phyloP scores from a whole-genome alignment of 1,139 yeast genomes.

The Arxiozyma slooffiae region DNA sequence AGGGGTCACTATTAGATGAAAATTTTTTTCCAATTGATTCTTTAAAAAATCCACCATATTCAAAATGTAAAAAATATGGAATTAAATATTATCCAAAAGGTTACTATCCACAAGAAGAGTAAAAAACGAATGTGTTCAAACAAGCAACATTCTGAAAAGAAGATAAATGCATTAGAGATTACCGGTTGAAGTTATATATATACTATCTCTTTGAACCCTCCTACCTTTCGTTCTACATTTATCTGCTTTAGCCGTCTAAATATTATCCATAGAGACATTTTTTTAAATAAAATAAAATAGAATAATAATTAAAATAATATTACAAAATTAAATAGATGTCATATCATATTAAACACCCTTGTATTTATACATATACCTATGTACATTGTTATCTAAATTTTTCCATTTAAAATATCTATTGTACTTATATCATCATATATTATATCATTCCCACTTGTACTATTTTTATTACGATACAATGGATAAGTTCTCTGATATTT shows the following conservation, averaged over 20 bases:
- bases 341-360: neutral
- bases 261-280: too few species aligned
- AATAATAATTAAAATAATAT: too few species aligned
- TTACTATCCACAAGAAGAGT: conserved; percentile 28
- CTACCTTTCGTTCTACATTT: too few species aligned
- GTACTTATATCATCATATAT: neutral
- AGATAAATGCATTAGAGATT: neutral
- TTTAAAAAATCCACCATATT: conserved; percentile 30
- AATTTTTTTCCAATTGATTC: conserved; percentile 58
- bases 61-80: conserved; percentile 62
- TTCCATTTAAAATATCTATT: conserved; percentile 1
- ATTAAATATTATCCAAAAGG: conserved; percentile 72
- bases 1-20: conserved; percentile 64
- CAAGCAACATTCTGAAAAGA: neutral
- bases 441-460: neutral
- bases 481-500: neutral
- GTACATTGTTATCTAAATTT: neutral
- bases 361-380: too few species aligned
- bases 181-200: too few species aligned
- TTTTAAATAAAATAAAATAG: too few species aligned
- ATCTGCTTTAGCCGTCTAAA: too few species aligned
- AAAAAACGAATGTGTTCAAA: neutral
- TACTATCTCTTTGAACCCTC: too few species aligned
- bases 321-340: neutral
- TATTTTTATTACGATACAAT: neutral